Base-by-base conservation (phyloP, 768 basidiomycete species). In the Termitomyces sp. region DNA sequence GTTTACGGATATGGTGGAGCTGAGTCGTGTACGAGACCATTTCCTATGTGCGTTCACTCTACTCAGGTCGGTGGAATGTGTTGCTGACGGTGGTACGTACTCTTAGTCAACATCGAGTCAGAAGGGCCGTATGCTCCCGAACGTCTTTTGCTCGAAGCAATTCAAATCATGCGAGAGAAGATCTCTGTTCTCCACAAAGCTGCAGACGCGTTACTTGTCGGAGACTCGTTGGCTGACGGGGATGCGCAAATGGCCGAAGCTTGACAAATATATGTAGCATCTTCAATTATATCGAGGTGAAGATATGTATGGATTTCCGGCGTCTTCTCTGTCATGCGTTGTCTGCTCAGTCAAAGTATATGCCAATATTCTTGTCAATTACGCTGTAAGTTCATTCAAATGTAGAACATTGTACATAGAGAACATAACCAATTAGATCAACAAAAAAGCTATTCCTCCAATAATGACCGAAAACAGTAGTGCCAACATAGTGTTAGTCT, bases 51-150 rank as follows among this genome's bases (percentile, higher is more conserved):
- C 64, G 91, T 38, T 34, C 52, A 26, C 15, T 49, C 43, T 41
- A 45, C 55, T 32, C 10, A 42, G 49, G 10, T 3, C 53, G 12
- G 5, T 44, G 21, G 0, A 21, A 17, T 47, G 3, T 14, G n/a
- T 40, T 28, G 37, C 15, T 40, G n/a, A 40, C 11, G 9, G 22
- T 26, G 17, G 9, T 9, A n/a, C 12, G 26, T 19, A 17, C 38
- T 45, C 34, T 22, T 65, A 91, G 95, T 92, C 75, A 90, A 82
- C 58, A 78, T 98, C 38, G 95, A 98, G 69, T 93, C 93, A 0
- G 90, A 94, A 64, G 88, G 95, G 5, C 83, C 90, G 12, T 97
- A 97, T 66, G 71, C 81, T 3, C 94, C 96, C 0, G 83, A 95
- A 70, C 79, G 89, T 32, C 74, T 98, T 11, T 72, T 96, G 14